Conservation (phyloP, 1,139 yeast genomes). For the Debaryomycetaceae sp. region DNA sequence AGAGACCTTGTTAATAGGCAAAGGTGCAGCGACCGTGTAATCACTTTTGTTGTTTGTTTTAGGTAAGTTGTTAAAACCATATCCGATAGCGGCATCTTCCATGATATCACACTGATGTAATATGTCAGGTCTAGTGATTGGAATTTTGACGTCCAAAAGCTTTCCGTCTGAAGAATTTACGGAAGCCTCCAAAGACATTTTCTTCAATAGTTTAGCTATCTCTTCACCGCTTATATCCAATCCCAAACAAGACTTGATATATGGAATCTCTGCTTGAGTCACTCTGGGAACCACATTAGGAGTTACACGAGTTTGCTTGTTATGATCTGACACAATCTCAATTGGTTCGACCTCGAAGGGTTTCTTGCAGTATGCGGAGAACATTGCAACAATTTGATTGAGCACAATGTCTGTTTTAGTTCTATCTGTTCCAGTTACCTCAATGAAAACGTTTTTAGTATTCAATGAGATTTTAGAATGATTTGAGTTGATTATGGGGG, state of each 20-base stretch:
- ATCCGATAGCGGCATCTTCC: conserved; percentile 98
- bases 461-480: conserved; percentile 82
- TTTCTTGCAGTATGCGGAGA: conserved; percentile 76
- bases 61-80: conserved; percentile 86
- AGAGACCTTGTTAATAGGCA: conserved; percentile 85
- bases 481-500: conserved; percentile 95
- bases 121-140: conserved; percentile 93
- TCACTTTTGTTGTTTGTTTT: conserved; percentile 80
- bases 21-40: conserved; percentile 79
- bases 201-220: conserved; percentile 63
- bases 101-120: conserved; percentile 97
- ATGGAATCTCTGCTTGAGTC: conserved; percentile 72
- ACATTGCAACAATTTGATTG: conserved; percentile 93
- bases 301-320: conserved; percentile 68
- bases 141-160: conserved; percentile 67
- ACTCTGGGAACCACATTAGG: conserved; percentile 71
- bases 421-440: conserved; percentile 91
- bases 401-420: conserved; percentile 91
- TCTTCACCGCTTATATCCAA: conserved; percentile 66
- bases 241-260: conserved; percentile 91
- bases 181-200: conserved; percentile 75
- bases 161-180: conserved; percentile 49
- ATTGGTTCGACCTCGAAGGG: conserved; percentile 89
- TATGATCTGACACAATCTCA: conserved; percentile 78
- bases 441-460: conserved; percentile 87